A percentile compares a stretch with the other conserved stretches of the same genome.
Conservation (phyloP, 208 protist genomes). For the Leishmania mexicana region DNA sequence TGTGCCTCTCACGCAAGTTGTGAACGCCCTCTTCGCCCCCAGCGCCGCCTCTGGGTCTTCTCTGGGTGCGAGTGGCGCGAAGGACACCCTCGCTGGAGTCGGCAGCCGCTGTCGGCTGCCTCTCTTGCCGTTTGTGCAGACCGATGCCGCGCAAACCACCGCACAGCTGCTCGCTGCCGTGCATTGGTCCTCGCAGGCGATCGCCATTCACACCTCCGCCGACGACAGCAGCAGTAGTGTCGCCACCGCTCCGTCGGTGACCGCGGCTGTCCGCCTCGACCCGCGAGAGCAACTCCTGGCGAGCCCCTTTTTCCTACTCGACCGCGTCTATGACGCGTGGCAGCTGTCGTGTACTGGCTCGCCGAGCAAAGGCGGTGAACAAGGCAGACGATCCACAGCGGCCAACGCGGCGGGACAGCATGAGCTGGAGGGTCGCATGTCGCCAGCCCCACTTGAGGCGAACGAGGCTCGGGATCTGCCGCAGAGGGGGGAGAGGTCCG, state of each 20-base stretch:
- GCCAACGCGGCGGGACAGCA: not conserved
- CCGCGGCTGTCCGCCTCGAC: not conserved
- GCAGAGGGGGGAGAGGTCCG: not conserved
- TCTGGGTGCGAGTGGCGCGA: not conserved
- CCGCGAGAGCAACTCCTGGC: constrained; percentile 29
- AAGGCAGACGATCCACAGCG: not conserved
- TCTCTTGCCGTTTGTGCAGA: constrained; percentile 27
- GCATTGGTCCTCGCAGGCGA: constrained; percentile 18
- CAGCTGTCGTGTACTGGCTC: not conserved
- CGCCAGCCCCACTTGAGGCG: not conserved
- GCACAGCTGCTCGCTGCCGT: constrained; percentile 16
- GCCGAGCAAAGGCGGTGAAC: not conserved
- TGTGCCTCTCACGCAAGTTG: constrained; percentile 26
- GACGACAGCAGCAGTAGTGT: not conserved
- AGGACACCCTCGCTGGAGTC: not conserved
- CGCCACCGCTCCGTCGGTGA: not conserved
- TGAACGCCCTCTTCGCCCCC: constrained; percentile 21
- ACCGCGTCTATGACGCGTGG: constrained; percentile 32
- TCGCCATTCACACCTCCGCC: constrained; percentile 4
- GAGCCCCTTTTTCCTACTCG: constrained; percentile 37
- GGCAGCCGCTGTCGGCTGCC: not conserved
- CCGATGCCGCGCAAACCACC: constrained; percentile 20
- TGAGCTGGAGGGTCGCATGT: not conserved
- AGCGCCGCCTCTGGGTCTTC: not conserved
- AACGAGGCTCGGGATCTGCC: not conserved